These are phyloP conservation scores for Penicillium herquei DNA, from an alignment of 495 filamentous ascomycete genomes.

Conservation along the genomic window DNA sequence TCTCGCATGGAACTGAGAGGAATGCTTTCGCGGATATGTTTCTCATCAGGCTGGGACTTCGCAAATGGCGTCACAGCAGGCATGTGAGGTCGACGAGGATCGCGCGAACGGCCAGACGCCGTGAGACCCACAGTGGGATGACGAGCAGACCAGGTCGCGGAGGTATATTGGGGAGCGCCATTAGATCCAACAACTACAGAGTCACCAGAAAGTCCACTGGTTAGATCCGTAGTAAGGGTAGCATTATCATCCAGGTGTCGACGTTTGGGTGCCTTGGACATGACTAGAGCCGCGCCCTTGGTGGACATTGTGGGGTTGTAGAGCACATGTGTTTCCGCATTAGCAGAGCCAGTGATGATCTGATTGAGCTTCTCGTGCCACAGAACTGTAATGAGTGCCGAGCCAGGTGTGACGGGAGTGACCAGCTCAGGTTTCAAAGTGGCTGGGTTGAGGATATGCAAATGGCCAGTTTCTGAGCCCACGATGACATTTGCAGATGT, in stretches of 20 bases:
- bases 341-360: conserved; percentile 89
- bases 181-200: conserved; percentile 62
- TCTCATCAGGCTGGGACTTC: conserved; percentile 86
- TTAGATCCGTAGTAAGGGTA: conserved; percentile 76
- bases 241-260: conserved; percentile 93
- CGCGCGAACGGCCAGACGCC: conserved; percentile 73
- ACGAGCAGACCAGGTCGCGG: conserved; percentile 56
- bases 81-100: conserved; percentile 77
- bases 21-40: conserved; percentile 82
- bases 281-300: conserved; percentile 80
- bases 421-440: conserved; percentile 81
- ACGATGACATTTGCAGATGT: conserved; percentile 79
- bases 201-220: conserved; percentile 77
- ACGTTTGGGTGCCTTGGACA: conserved; percentile 91
- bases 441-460: conserved; percentile 90
- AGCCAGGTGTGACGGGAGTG: conserved; percentile 80
- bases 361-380: conserved; percentile 97
- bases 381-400: conserved; percentile 75
- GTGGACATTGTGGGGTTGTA: conserved; percentile 82
- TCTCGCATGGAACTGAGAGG: conserved; percentile 93
- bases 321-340: conserved; percentile 82
- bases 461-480: conserved; percentile 79
- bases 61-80: conserved; percentile 88
- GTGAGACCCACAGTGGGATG: conserved; percentile 73
- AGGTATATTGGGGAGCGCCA: conserved; percentile 44